phyloP scores from a whole-genome alignment of 2,329 filamentous ascomycete species.

The Pyrenochaeta sp. region DNA sequence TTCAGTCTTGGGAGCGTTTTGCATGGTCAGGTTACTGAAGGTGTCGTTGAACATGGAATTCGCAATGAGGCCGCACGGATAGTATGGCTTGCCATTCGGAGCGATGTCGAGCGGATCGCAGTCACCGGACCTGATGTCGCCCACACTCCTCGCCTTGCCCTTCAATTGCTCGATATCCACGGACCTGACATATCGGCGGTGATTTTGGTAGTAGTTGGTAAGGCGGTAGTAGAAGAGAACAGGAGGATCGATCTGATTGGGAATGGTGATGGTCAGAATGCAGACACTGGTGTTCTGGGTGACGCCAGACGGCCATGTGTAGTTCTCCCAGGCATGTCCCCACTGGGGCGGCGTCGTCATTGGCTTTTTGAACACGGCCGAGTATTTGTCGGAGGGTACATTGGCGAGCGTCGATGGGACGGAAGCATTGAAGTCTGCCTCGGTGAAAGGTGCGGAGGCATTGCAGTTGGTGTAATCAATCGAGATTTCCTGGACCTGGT shows the following conservation, averaged over 20 bases:
- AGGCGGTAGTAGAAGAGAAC: constrained; percentile 95
- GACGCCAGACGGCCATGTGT: constrained; percentile 36
- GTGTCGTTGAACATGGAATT: constrained; percentile 98
- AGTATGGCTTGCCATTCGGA: constrained; percentile 70
- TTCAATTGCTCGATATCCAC: constrained; percentile 84
- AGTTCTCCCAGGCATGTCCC: constrained; percentile 46
- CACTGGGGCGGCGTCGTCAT: constrained; percentile 44
- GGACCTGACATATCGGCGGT: constrained; percentile 92
- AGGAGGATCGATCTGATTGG: constrained; percentile 78
- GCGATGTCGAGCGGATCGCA: constrained; percentile 73
- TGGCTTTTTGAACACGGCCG: constrained; percentile 73
- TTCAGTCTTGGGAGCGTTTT: constrained; percentile 58
- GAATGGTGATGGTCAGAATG: constrained; percentile 78
- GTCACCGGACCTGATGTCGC: constrained; percentile 69
- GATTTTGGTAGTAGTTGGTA: constrained; percentile 99
- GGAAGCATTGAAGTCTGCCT: constrained; percentile 21
- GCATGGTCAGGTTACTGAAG: constrained; percentile 70
- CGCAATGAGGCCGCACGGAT: constrained; percentile 93
- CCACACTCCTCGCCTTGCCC: constrained; percentile 68
- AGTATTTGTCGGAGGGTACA: constrained; percentile 67
- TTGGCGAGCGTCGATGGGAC: constrained; percentile 45
- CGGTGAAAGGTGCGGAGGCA: constrained; percentile 58
- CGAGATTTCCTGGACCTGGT: constrained; percentile 84
- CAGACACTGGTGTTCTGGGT: constrained; percentile 62
- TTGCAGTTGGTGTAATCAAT: constrained; percentile 89